Evolutionary conservation across 257 asterid genomes (phyloP).

Genomic region (Henckelia pumila): DNA sequence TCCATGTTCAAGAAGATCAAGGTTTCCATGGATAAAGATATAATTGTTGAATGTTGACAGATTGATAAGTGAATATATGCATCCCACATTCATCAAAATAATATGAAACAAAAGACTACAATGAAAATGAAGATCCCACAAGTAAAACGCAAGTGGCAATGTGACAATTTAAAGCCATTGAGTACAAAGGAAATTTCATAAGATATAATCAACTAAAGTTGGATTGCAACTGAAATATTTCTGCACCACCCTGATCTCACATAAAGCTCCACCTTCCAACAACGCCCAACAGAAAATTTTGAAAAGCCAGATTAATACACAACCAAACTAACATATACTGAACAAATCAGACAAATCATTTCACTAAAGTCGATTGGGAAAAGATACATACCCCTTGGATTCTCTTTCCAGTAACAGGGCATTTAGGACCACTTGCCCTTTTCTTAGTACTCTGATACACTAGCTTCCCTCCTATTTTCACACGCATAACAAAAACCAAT

Average conservation of each 20-base stretch:
- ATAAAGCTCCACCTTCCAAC: neutral
- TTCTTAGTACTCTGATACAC: neutral
- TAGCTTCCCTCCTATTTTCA: neutral
- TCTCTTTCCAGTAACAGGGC: neutral
- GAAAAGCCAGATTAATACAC: neutral
- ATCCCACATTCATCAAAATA: neutral
- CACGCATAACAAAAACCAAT: neutral
- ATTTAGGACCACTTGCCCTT: neutral
- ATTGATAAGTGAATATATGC: neutral
- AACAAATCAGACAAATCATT: neutral
- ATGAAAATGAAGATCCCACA: neutral
- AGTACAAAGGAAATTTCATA: neutral
- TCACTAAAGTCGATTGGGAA: neutral
- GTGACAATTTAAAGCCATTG: too few relatives aligned
- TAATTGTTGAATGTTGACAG: neutral
- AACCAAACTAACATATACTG: neutral
- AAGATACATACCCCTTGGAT: neutral
- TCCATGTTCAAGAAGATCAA: neutral
- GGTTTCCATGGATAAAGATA: neutral
- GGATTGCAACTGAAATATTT: neutral
- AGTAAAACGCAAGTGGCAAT: neutral
- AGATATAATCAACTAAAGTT: neutral
- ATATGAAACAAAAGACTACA: too few relatives aligned
- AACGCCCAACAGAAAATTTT: neutral
- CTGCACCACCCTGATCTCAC: neutral